Base-by-base conservation (phyloP, 495 filamentous ascomycete species). In the Xylona heveae region DNA sequence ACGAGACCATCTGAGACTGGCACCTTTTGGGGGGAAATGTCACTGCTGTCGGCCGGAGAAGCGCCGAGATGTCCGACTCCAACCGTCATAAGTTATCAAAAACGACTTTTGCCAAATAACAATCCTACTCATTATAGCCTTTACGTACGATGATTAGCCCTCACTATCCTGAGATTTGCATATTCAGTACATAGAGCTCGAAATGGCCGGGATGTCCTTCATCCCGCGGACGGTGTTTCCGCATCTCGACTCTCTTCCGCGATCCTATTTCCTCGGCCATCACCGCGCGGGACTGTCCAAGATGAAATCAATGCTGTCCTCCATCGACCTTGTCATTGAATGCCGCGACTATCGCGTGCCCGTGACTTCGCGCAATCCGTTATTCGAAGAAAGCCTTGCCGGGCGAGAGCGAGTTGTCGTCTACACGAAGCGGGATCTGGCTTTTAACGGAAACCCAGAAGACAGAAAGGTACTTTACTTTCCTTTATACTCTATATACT, bases 241-340 rank as follows among this genome's bases (percentile, higher is more conserved):
- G 2, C 47, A 56, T 20, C 57, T 71, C 46, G 63, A 74, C 34
- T 68, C 68, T 21, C 70, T 95, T 35, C 76, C 79, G 9, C 69
- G 79, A 16, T 88, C 90, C 35, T 99, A 94, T 59, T 99, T 75
- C 61, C 68, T 95, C n/a, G 88, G 88, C 35, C 88, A 99, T 50
- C 88, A 99, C 59, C 61, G 64, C 27, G 61, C 76, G 22, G 88
- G 78, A n/a, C 58, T 95, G 14, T 56, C 57, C 13, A 74, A 76
- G 48, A 95, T 99, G 78, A 78, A 78, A 51, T 70, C 68, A 35
- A 62, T 76, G 54, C 66, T 99, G 28, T 68, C 69, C 27, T 64
- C 69, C 29, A 77, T 92, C 35, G 78, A 83, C 40, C 73, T 95
- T 28, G 68, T 99, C 30, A 68, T 99, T 35, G 88, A 99, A 53